Conservation (phyloP, 306 rosid species). For the Vigna unguiculata region DNA sequence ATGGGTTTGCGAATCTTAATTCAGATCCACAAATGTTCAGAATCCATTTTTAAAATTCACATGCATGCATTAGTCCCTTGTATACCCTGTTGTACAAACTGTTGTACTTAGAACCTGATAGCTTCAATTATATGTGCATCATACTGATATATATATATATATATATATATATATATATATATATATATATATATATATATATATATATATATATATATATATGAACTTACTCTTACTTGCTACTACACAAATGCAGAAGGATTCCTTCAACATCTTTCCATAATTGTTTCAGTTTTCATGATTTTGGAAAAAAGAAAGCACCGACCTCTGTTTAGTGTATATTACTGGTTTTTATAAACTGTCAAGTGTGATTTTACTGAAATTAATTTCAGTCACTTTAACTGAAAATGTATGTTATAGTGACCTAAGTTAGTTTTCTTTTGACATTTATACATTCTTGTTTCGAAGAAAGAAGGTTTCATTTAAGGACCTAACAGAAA, state of each 20-base stretch:
- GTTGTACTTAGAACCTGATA: slow-evolving; percentile 34
- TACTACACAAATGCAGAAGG: slow-evolving; percentile 3
- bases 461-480: too few relatives aligned
- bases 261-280: slow-evolving; percentile 21
- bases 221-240: not conserved
- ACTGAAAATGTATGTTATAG: too few relatives aligned
- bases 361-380: not conserved
- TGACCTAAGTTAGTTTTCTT: too few relatives aligned
- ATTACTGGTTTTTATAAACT: not conserved
- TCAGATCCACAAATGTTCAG: slow-evolving; percentile 21
- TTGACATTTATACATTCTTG: too few relatives aligned
- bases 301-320: not conserved
- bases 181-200: too few relatives aligned
- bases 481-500: too few relatives aligned
- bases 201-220: too few relatives aligned
- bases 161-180: not conserved
- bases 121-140: slow-evolving; percentile 1
- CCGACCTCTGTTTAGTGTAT: not conserved
- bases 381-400: not conserved
- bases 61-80: slow-evolving; percentile 40
- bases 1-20: slow-evolving; percentile 27
- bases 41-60: slow-evolving; percentile 24
- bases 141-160: too few relatives aligned
- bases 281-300: slow-evolving; percentile 1
- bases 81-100: slow-evolving; percentile 26